phyloP scores from a whole-genome alignment of 1,139 yeast genomes.

The Suzukiozyma palmioleophila region DNA sequence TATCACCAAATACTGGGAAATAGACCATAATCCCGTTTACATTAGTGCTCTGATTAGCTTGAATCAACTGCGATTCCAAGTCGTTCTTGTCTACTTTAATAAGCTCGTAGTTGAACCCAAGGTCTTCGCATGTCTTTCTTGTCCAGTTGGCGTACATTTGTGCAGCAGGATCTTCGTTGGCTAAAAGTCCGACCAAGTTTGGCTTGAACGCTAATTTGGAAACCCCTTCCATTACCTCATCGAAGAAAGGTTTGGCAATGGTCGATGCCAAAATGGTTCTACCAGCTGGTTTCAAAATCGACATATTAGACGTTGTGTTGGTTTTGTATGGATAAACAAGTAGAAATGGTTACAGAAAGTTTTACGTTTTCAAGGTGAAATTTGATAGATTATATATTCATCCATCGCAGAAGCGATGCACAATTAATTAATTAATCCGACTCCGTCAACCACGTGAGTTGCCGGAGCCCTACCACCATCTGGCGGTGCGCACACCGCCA shows the following conservation, averaged over 20 bases:
- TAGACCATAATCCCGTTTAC: slow-evolving; percentile 97
- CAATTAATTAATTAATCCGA: too few species aligned
- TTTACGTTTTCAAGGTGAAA: too few species aligned
- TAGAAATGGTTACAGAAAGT: too few species aligned
- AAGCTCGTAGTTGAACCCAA: slow-evolving; percentile 83
- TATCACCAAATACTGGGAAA: slow-evolving; percentile 93
- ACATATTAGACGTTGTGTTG: background rate
- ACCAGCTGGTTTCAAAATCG: slow-evolving; percentile 45
- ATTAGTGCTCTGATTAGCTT: slow-evolving; percentile 70
- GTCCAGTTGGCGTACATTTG: slow-evolving; percentile 96
- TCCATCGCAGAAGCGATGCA: too few species aligned
- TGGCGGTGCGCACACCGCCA: too few species aligned
- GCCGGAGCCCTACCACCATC: too few species aligned
- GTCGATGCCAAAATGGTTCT: slow-evolving; percentile 83
- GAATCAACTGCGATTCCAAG: slow-evolving; percentile 75
- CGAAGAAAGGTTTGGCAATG: slow-evolving; percentile 75
- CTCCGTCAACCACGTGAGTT: too few species aligned
- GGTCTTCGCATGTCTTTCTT: slow-evolving; percentile 76
- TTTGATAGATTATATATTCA: too few species aligned
- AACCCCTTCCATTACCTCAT: slow-evolving; percentile 65
- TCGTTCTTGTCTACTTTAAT: slow-evolving; percentile 73
- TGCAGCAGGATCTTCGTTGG: slow-evolving; percentile 94
- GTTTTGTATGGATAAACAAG: background rate
- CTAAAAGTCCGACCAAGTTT: slow-evolving; percentile 81
- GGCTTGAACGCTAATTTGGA: slow-evolving; percentile 53